Base-by-base conservation (phyloP, 2,329 filamentous ascomycete genomes). In the Ilyonectria sp. region DNA sequence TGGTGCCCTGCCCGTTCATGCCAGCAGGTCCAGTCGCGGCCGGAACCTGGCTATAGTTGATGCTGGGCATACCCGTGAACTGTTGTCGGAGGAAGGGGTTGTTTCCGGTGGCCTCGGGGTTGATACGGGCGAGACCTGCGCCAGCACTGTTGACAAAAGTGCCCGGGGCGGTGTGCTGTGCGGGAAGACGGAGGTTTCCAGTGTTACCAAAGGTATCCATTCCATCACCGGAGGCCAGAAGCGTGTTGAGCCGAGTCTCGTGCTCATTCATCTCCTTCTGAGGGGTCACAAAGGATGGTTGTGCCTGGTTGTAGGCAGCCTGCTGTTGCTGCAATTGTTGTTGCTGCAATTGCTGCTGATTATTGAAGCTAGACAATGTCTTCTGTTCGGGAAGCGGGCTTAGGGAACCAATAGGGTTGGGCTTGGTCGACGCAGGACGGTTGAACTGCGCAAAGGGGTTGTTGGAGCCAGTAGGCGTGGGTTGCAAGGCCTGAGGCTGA, bases 161-260 rank as follows among this genome's bases (percentile, higher is more conserved):
- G 29, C 95, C 96, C 0, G 96, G 96, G 1, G 96, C 94, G 0
- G 96, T 99, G 81, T 99, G 96, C 79, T 99, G 96, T 2, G 96
- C 91, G 1, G 96, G 96, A 71, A 99, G 97, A 81, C 96, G 94
- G 53, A 97, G 87, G 71, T 98, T 94, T 73, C 96, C 96, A n/a
- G 94, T 94, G 80, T 99, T 99, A 71, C 96, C 96, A 79, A 97
- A 99, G 0, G 96, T 99, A 79, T 99, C 96, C 85, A 97, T 93
- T 26, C 96, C 96, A 64, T 99, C 96, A 71, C 96, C 95, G 26
- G 88, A 90, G 3, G 94, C 89, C 50, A 99, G 89, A 37, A 99
- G 89, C 1, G 93, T 89, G 79, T 98, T 98, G 72, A 99, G 92
- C 77, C 90, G 92, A 23, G 92, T 90, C 78, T 91, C 88, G 79